These are phyloP conservation scores for Alternaria novae-zelandiae DNA, from an alignment of 2,329 filamentous ascomycete genomes.

Conservation along the genomic window DNA sequence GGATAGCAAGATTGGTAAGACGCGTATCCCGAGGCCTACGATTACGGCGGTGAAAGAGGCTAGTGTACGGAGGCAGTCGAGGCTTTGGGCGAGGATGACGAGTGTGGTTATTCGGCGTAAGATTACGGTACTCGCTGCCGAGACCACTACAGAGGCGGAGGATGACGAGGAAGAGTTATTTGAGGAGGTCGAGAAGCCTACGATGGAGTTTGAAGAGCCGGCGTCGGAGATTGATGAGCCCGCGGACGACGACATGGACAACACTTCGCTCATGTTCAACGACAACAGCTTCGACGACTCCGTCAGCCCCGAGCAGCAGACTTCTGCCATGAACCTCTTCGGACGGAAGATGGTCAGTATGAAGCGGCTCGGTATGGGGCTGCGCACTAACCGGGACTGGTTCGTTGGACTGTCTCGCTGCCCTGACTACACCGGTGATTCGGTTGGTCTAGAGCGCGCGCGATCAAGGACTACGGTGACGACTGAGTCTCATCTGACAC, in stretches of 20 bases:
- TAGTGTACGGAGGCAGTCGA: background rate
- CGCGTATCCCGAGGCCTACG: background rate
- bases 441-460: background rate
- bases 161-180: background rate
- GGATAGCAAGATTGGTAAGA: background rate
- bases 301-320: background rate
- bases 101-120: background rate
- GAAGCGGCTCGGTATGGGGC: background rate
- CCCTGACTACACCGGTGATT: background rate
- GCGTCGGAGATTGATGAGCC: background rate
- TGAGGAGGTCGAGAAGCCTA: background rate
- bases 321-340: background rate
- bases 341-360: background rate
- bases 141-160: background rate
- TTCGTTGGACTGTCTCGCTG: background rate
- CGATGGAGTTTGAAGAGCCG: background rate
- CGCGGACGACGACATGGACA: background rate
- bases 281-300: conserved; percentile 15
- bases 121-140: background rate
- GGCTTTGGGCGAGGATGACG: background rate
- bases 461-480: background rate
- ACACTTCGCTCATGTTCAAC: conserved; percentile 6
- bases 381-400: background rate
- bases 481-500: background rate
- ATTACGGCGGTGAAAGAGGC: background rate